Conservation (phyloP, 2,329 filamentous ascomycete genomes). For the Clonostachys rosea region DNA sequence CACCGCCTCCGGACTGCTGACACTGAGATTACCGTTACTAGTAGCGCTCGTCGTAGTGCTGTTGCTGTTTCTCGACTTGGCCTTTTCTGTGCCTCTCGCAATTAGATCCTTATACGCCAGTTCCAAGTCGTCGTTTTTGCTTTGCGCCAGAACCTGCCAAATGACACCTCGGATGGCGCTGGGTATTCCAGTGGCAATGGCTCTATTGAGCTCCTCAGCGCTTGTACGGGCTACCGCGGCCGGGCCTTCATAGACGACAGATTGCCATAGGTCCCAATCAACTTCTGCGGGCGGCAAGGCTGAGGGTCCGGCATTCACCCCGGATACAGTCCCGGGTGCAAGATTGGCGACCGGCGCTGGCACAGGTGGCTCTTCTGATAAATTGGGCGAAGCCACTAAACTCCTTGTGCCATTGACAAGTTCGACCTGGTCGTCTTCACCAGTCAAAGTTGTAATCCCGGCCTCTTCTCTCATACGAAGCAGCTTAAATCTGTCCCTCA, state of each 20-base stretch:
- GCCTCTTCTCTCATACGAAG: conserved; percentile 72
- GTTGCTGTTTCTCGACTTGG: conserved; percentile 58
- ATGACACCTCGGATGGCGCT: conserved; percentile 96
- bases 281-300: conserved; percentile 69
- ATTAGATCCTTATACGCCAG: conserved; percentile 79
- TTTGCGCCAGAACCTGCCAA: conserved; percentile 95
- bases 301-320: conserved; percentile 71
- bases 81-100: conserved; percentile 75
- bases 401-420: conserved; percentile 5
- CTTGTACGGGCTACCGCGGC: conserved; percentile 84
- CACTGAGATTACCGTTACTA: conserved; percentile 50
- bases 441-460: conserved; percentile 47
- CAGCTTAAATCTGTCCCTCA: conserved; percentile 76
- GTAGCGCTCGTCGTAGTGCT: conserved; percentile 43
- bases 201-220: conserved; percentile 81
- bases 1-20: conserved; percentile 59
- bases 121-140: conserved; percentile 89
- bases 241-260: conserved; percentile 90
- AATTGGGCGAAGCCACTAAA: too few relatives aligned
- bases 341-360: conserved; percentile 66
- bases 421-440: conserved; percentile 38
- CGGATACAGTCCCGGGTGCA: conserved; percentile 80
- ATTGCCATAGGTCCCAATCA: conserved; percentile 99
- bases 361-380: conserved; percentile 28
- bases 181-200: conserved; percentile 90